phyloP scores from a whole-genome alignment of 164 flowering plant species.

The Nymphaea colorata region DNA sequence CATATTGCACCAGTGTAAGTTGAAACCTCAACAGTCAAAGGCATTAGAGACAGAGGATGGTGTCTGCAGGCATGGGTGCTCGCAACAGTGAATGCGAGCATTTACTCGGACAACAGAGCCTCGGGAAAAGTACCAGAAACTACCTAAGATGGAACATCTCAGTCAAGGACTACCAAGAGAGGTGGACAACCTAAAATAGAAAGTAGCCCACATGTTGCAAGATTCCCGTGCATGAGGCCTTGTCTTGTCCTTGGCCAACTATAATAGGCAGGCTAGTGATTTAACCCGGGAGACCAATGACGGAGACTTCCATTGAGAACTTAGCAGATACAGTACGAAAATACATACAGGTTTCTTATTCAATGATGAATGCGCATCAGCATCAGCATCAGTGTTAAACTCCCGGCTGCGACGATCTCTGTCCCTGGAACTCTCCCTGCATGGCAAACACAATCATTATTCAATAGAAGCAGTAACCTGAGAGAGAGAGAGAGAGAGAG shows the following conservation, averaged over 20 bases:
- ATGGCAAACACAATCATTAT: constrained; percentile 1
- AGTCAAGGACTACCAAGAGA: not conserved
- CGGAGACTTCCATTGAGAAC: not conserved
- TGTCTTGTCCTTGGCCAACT: not conserved
- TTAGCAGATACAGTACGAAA: constrained; percentile 5
- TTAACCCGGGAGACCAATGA: not conserved
- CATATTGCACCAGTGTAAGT: no score
- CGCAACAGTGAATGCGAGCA: not conserved
- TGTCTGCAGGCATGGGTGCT: no score
- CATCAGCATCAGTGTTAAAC: constrained; percentile 37
- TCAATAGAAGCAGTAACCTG: no score
- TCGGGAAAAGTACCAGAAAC: not conserved
- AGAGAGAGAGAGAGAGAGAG: not conserved
- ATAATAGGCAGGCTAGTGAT: not conserved
- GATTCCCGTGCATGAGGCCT: no score
- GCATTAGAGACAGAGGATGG: no score
- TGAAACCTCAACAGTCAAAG: no score
- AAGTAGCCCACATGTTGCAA: no score
- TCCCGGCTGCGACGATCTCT: constrained; percentile 36
- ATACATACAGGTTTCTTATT: constrained; percentile 70
- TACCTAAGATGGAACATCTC: not conserved
- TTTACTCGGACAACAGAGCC: constrained; percentile 1
- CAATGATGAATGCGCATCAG: constrained; percentile 19
- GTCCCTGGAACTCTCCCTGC: constrained; percentile 45
- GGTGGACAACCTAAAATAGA: not conserved